Evolutionary conservation across 1,139 yeast species (phyloP).

Genomic region (Groenewaldozyma auringiensis): DNA sequence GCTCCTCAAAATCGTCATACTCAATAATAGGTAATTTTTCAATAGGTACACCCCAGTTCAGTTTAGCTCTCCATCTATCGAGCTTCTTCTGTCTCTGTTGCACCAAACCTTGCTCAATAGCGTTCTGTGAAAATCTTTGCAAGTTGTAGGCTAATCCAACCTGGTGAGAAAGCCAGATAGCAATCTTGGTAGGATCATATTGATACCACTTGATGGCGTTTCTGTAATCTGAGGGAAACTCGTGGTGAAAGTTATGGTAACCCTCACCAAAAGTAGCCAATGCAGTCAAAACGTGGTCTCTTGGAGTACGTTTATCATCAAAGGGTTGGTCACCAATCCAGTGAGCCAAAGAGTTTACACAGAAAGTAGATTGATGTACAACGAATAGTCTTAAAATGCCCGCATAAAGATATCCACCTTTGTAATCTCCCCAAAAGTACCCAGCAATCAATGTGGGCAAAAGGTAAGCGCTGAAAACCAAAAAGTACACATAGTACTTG

Average conservation of each 20-base stretch:
- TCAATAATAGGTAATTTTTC: constrained; percentile 87
- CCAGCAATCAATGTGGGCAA: constrained; percentile 77
- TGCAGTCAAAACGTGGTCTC: constrained; percentile 93
- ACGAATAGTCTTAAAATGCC: constrained; percentile 76
- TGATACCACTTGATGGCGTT: constrained; percentile 98
- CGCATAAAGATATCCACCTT: constrained; percentile 89
- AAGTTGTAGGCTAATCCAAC: constrained; percentile 84
- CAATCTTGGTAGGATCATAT: constrained; percentile 90
- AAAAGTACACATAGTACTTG: constrained; percentile 69
- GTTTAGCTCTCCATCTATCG: constrained; percentile 64
- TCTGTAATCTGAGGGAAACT: constrained; percentile 97
- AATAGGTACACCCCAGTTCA: constrained; percentile 91
- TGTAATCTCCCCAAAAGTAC: constrained; percentile 75
- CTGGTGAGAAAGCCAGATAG: constrained; percentile 63
- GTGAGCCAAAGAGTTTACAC: constrained; percentile 97
- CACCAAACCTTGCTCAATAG: constrained; percentile 89
- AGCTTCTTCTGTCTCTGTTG: constrained; percentile 97
- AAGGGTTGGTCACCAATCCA: constrained; percentile 98
- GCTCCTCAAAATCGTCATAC: constrained; percentile 67
- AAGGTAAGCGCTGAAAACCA: constrained; percentile 60
- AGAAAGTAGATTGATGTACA: constrained; percentile 97
- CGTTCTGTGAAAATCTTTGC: constrained; percentile 89
- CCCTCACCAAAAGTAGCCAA: constrained; percentile 97
- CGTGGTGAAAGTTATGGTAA: constrained; percentile 98
- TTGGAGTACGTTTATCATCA: constrained; percentile 94